A percentile compares a stretch with the other conserved stretches of the same genome.
These are phyloP conservation scores for Colletotrichum echinochloae DNA, from an alignment of 2,329 filamentous ascomycete species.

Conservation along the genomic window DNA sequence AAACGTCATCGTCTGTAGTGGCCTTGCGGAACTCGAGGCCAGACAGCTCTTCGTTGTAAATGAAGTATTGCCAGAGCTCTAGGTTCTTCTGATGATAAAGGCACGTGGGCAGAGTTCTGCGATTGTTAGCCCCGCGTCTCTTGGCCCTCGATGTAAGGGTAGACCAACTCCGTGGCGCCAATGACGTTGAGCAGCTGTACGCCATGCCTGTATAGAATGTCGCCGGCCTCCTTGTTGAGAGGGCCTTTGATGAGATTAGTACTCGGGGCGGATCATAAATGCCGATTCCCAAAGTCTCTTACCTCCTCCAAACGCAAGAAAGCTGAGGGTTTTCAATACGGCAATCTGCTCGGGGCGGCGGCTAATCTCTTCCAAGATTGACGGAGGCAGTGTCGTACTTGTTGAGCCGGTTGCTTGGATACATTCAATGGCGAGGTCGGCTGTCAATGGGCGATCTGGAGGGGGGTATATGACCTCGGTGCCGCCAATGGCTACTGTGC, in stretches of 20 bases:
- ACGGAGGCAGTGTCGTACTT: constrained; percentile 50
- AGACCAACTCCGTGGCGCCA: constrained; percentile 54
- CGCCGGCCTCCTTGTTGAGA: constrained; percentile 52
- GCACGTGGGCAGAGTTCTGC: constrained; percentile 40
- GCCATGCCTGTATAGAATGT: constrained; percentile 52
- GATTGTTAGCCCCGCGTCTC: background rate
- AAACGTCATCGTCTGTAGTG: constrained; percentile 47
- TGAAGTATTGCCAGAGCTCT: constrained; percentile 34
- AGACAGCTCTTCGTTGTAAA: constrained; percentile 52
- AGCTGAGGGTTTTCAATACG: constrained; percentile 49
- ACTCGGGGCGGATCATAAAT: no score
- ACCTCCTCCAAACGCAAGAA: constrained; percentile 55
- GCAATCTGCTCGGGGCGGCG: constrained; percentile 48
- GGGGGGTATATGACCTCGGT: constrained; percentile 46
- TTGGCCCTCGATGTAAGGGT: no score
- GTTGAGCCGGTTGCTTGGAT: constrained; percentile 47
- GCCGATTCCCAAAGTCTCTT: background rate
- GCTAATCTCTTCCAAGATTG: constrained; percentile 57
- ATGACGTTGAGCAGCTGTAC: constrained; percentile 53
- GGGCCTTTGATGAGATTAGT: background rate
- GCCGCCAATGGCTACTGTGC: constrained; percentile 47
- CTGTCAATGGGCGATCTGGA: constrained; percentile 50
- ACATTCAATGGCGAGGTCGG: constrained; percentile 50
- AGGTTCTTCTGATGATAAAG: constrained; percentile 52
- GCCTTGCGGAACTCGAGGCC: constrained; percentile 55